Evolutionary conservation across 2,329 filamentous ascomycete species (phyloP), one percentile per base, ranked within the genome.

Genomic region (Calonectria naviculata): DNA sequence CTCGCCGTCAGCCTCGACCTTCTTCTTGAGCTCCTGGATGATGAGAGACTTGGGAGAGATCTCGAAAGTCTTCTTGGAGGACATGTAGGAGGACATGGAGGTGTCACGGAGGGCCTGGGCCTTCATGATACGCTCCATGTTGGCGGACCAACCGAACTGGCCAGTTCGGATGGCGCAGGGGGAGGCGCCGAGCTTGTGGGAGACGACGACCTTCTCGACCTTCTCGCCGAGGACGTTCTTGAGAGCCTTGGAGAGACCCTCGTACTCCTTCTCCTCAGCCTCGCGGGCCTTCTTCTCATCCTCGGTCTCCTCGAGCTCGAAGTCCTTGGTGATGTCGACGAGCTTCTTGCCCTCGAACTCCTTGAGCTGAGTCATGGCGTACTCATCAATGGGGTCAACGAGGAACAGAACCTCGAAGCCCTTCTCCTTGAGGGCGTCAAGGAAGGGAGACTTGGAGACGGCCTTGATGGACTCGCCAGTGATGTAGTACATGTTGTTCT

Each of bases 81-180:
- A 97, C 97, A 99, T 99, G 94, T 99, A 99, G 81, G 95, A 97
- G 88, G 92, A 95, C 97, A 99, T 99, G 82, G 95, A 98, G 79
- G 97, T 99, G 89, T 99, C 97, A 89, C 97, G 97, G 82, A 99
- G 96, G 83, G 97, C 97, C 91, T 99, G 97, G 31, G 97, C 97
- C 93, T 99, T 99, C 97, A 99, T 99, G 93, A 99, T 99, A 90
- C 97, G 97, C 92, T 99, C 97, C 97, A 99, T 99, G 92, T 99
- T 99, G 84, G 97, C 97, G 70, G 96, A 98, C 97, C 97, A 99
- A 88, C 97, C 97, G 87, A 99, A 99, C 89, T 98, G 97, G 83
- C 97, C 97, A 79, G 97, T 99, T 86, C 97, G 96, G 91, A 99
- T 98, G 85, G 97, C 97, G 87, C 97, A 98, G 83, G 97, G 97